Evolutionary conservation across 129 eudicot species (phyloP).

Genomic region (Helianthus annuus): HanXRQr2.0-SUNRISE NC_035434.2:162893249-162893748

Average conservation of each 20-base stretch:
- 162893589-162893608: conserved; percentile 14
- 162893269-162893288: conserved; percentile 90
- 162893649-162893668: neutral
- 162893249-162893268: conserved; percentile 98
- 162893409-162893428: conserved; percentile 52
- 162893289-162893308: conserved; percentile 94
- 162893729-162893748: neutral
- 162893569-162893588: neutral
- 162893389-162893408: neutral
- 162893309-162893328: conserved; percentile 72
- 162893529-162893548: conserved; percentile 16
- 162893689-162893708: neutral
- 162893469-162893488: conserved; percentile 89
- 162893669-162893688: neutral
- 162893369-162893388: neutral
- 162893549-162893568: neutral
- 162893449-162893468: conserved; percentile 89
- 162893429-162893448: conserved; percentile 82
- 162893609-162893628: conserved; percentile 11
- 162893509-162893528: conserved; percentile 68
- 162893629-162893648: neutral
- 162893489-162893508: conserved; percentile 98
- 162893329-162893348: conserved; percentile 18
- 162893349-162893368: conserved; percentile 7
- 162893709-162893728: neutral